Evolutionary conservation across 768 basidiomycete species (phyloP), one percentile per base, ranked within the genome.

Genomic region (Hericium erinaceus): DNA sequence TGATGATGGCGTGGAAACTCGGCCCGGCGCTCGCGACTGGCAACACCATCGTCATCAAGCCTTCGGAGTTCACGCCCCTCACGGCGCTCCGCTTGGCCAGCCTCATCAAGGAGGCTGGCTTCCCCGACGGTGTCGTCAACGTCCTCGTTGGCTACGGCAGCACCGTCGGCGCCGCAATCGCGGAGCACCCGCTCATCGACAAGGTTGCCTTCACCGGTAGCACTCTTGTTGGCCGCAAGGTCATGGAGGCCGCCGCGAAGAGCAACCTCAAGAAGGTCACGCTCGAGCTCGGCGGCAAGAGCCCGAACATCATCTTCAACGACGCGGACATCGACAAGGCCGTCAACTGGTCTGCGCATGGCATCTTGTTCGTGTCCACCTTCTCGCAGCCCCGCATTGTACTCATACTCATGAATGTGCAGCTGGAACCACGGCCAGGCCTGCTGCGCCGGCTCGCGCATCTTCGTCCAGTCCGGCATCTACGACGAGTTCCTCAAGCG

Each of bases 361-460:
- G 83, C 18, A 77, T 85, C 61, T 85, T 76, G 80, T 83, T 66
- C 44, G 79, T 69, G 28, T 12, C 20, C 33, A 16, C 52, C 15
- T 22, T 15, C 13, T 48, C 3, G 4, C 10, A 6, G 13, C n/a
- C 16, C 11, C 39, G 28, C 39, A 13, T 26, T 16, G 22, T 26
- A 46, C 44, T 46, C n/a, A 46, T 15, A 46, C 44, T 46, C n/a
- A 46, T 15, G 16, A n/a, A 10, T 39, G n/a, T 6, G 24, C 67
- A 87, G 84, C 73, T 83, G 73, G 72, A 89, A 89, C 65, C 79
- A 81, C 54, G 90, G 92, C 22, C 91, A 93, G 70, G 76, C 78
- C 16, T 93, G 92, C 73, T 82, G 81, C 62, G 89, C 89, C 12
- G 87, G 91, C 11, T 87, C 89, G 20, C 81, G 92, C 60, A 83